Percentiles rank a stretch among this genome's conserved stretches.
Evolutionary conservation across 225 moss, liverwort and hornwort species (phyloP).

Genomic region (Marchantia paleacea): DNA sequence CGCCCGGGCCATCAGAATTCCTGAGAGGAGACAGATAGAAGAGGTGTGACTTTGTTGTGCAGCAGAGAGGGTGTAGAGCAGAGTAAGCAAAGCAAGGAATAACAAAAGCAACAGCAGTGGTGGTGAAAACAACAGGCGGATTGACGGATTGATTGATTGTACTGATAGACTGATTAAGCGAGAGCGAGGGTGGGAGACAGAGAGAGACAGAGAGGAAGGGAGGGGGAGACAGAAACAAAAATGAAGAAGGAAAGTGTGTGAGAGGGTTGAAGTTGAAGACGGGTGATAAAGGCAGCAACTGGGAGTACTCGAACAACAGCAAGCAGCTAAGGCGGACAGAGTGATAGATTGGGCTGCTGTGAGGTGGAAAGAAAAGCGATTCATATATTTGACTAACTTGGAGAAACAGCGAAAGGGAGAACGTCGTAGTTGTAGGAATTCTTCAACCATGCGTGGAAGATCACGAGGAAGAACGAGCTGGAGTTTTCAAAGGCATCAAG

Average conservation of each 20-base stretch:
- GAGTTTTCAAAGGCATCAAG: constrained; percentile 22
- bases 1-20: neutral
- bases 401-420: constrained; percentile 4
- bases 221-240: neutral
- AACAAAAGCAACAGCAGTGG: constrained; percentile 9
- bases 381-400: constrained; percentile 1
- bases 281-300: neutral
- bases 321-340: neutral
- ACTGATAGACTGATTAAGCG: neutral
- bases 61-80: constrained; percentile 16
- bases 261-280: constrained; percentile 4
- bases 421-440: constrained; percentile 7
- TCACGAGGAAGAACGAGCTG: constrained; percentile 19
- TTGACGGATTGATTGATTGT: neutral
- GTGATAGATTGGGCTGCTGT: neutral
- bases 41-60: constrained; percentile 8
- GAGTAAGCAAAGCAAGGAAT: neutral
- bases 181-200: neutral
- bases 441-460: constrained; percentile 27
- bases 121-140: constrained; percentile 1
- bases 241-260: too few species aligned
- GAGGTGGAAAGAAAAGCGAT: neutral
- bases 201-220: neutral
- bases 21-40: constrained; percentile 14
- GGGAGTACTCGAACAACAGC: neutral